Evolutionary conservation across 768 basidiomycete species (phyloP), one percentile per base, ranked within the genome.

Genomic region (Zangia roseola): DNA sequence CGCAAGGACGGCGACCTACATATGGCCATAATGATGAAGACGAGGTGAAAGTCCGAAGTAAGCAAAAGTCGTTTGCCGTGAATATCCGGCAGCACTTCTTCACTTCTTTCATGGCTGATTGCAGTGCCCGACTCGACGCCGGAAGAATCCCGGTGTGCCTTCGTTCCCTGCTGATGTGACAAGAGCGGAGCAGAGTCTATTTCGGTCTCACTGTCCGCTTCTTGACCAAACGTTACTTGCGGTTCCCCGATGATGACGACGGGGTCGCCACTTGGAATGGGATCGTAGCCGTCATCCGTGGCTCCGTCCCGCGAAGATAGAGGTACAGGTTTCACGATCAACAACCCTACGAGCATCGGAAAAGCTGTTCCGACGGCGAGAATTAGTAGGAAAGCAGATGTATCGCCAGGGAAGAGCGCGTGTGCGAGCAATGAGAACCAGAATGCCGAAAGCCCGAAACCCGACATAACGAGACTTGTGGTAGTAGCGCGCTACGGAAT

Each of bases 401-500:
- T 89, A 58, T 93, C 77, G 0, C 89, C 91, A 0, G 88, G 83
- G 59, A 83, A 94, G 36, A 84, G 64, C 0, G 79, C 59, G 47
- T 86, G 84, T 0, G 91, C 83, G 31, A 94, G 69, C 1, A 83
- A 77, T 12, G 90, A 88, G 69, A 94, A 97, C 53, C 89, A 74
- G 73, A 95, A 95, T 0, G 94, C 94, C 0, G 91, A 93, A 14
- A 97, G 80, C 0, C 94, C 93, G 54, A 91, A 93, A 26, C 91
- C 93, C 0, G 91, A 90, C 17, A 93, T 68, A 28, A 94, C 91
- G 9, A 91, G 63, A 2, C 86, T 86, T 0, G 87, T 90, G 9
- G 83, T 79, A 0, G 83, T 83, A 10, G 85, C 91, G 17, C 91
- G 77, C 86, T 91, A 40, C 23, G 42, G 24, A 20, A 45, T 20